Base-by-base conservation (phyloP, 345 rosid species). In the Populus deltoides region DNA sequence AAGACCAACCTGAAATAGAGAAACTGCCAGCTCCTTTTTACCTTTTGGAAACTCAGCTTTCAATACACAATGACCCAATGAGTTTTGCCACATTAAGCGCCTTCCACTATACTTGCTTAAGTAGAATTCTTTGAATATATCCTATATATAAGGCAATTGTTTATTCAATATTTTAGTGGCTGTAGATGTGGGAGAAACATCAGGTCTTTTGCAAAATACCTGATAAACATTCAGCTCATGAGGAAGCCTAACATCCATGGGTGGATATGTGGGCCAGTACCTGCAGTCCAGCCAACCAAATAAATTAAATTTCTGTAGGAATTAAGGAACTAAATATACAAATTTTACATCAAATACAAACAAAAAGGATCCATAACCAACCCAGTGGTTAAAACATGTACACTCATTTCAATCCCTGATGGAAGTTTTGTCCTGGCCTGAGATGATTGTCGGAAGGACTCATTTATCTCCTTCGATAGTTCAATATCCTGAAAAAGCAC, bases 241-340 rank as follows among this genome's bases (percentile, higher is more conserved):
- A 83, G 99, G 99, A 80, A 96, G 97, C 85, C 97, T 92, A 59
- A 96, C 97, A 87, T 91, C 95, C 98, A 96, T 94, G 55, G 97
- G 99, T 25, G 99, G 97, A 86, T 96, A 96, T 38, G 98, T 96
- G 75, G 99, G 99, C 99, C 99, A 96, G 86, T 92, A 96, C 80
- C 99, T 96, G 86, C 84, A 89, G 72, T 49, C 74, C 76, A 83
- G 39, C 24, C 79, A 86, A 35, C 74, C 31, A 83, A 81, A 31
- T 12, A 36, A 63, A 71, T 69, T 45, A 59, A 78, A 68, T 25
- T 66, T 57, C 29, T 51, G 5, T 6, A 20, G 25, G 55, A 70
- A 77, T 17, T 39, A 25, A 61, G 33, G 71, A 75, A 29, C 65
- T 68, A 47, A 67, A 41, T 31, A 74, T 38, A 80, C 8, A 71